A percentile compares a stretch with the other conserved stretches of the same genome.
Evolutionary conservation across 768 basidiomycete genomes (phyloP).

Genomic region (Boletus subcaerulescens): DNA sequence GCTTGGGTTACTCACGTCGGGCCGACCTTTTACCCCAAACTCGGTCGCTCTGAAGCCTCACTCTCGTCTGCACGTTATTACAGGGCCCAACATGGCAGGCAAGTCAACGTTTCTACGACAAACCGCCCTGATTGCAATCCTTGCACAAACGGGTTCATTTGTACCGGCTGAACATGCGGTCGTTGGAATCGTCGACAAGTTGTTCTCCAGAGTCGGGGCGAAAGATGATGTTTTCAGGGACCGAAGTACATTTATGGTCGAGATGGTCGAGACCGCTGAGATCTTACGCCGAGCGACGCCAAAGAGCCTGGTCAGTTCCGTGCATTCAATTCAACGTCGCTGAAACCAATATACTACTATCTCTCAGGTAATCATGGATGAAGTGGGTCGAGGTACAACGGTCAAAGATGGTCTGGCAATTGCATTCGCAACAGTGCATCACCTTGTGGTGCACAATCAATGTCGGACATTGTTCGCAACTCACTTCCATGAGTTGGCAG

Average conservation of each 20-base stretch:
- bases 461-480: slow-evolving; percentile 94
- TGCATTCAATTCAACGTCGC: not conserved
- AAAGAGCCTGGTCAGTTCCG: slow-evolving; percentile 66
- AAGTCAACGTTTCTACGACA: slow-evolving; percentile 94
- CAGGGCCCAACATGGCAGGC: slow-evolving; percentile 94
- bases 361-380: slow-evolving; percentile 94
- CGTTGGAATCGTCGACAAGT: slow-evolving; percentile 83
- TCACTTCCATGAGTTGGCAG: slow-evolving; percentile 94
- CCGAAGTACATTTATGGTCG: slow-evolving; percentile 97
- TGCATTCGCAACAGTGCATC: slow-evolving; percentile 86
- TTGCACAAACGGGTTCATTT: slow-evolving; percentile 91
- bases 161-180: slow-evolving; percentile 83
- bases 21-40: slow-evolving; percentile 84
- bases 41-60: slow-evolving; percentile 58
- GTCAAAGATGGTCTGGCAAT: slow-evolving; percentile 90
- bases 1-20: slow-evolving; percentile 69
- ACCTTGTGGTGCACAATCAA: slow-evolving; percentile 65
- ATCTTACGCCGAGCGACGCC: slow-evolving; percentile 83
- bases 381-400: slow-evolving; percentile 96
- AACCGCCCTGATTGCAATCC: slow-evolving; percentile 81
- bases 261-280: slow-evolving; percentile 92
- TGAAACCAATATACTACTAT: slow-evolving; percentile 1
- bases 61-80: slow-evolving; percentile 77
- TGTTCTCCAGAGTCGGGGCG: slow-evolving; percentile 94
- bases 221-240: slow-evolving; percentile 94